Evolutionary conservation across 805 yeast species (phyloP), one percentile per base, ranked within the genome.

Genomic region (Jamesozyma jinghongensis): DNA sequence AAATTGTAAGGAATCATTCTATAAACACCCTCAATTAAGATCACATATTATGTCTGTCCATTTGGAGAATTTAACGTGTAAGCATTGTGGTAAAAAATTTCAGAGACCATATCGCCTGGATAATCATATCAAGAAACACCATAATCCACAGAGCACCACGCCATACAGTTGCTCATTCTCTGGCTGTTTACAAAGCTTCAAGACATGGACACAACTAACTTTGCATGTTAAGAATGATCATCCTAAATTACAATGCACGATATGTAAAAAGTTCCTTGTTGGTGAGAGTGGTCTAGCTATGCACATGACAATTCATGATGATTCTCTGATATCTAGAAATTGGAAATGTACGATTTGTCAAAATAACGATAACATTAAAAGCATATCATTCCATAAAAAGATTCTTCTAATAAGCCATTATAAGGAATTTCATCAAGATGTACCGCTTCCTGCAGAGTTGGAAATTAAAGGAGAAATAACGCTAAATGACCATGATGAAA

Each of bases 291-390:
- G 87, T 46, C 60, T 86, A 37, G 62, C 70, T 14, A 75, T 80
- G 66, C 96, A 88, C 56, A 77, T 82, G 86, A 61, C 69, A 34
- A 65, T 77, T 17, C 95, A 87, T 59, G 78, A 79, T 48, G 75
- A 70, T 4, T 51, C 54, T 2, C 65, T 67, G 14, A 70, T 67
- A 11, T 62, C 70, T n/a, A 75, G 71, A 46, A 61, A 76, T 31
- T 84, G 94, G 90, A 72, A 71, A 42, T 85, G 95, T 61, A 56
- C 61, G 1, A 65, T 66, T 38, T 81, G 88, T 59, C 19, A 25
- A 25, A 14, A 11, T 6, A 4, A 17, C 5, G 57, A 63, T 6
- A 27, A 29, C 13, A 11, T 36, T 5, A 10, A 22, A 22, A 6
- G 10, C 6, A 63, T 64, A 1, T 63, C 69, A 25, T 81, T 75